Evolutionary conservation across 2,329 filamentous ascomycete genomes (phyloP).

Genomic region (Aspergillus sergii): DNA sequence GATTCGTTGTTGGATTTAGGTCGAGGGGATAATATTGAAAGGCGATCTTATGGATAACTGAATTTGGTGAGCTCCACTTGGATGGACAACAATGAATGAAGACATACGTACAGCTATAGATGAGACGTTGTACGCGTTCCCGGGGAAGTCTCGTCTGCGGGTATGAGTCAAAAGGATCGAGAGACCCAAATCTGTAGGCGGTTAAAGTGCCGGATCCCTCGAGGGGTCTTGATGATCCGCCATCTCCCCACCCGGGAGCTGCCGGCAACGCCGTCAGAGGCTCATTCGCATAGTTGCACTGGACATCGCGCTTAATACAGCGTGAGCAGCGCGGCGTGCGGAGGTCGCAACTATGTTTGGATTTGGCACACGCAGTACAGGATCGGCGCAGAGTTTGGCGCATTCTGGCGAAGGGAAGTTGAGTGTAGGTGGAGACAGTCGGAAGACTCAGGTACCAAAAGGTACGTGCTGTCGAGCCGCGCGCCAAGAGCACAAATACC

Average conservation of each 20-base stretch:
- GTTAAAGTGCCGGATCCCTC: slow-evolving; percentile 18
- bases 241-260: slow-evolving; percentile 13
- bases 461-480: not conserved
- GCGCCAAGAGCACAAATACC: not conserved
- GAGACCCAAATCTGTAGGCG: slow-evolving; percentile 36
- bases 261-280: slow-evolving; percentile 43
- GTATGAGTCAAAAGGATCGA: slow-evolving; percentile 62
- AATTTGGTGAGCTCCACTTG: slow-evolving; percentile 16
- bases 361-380: slow-evolving; percentile 58
- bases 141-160: slow-evolving; percentile 56
- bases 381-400: slow-evolving; percentile 60
- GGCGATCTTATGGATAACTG: slow-evolving; percentile 60
- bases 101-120: slow-evolving; percentile 54
- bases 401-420: slow-evolving; percentile 43
- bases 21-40: slow-evolving; percentile 65
- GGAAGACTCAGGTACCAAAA: not conserved
- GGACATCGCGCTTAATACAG: slow-evolving; percentile 52
- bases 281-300: slow-evolving; percentile 58
- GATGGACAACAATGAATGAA: not conserved
- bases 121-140: slow-evolving; percentile 57
- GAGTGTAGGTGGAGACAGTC: not conserved
- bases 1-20: slow-evolving; percentile 55
- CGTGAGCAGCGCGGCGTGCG: slow-evolving; percentile 58
- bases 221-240: slow-evolving; percentile 9
- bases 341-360: slow-evolving; percentile 60